Base-by-base conservation (phyloP, 768 basidiomycete species). In the Trametes elegans region DNA sequence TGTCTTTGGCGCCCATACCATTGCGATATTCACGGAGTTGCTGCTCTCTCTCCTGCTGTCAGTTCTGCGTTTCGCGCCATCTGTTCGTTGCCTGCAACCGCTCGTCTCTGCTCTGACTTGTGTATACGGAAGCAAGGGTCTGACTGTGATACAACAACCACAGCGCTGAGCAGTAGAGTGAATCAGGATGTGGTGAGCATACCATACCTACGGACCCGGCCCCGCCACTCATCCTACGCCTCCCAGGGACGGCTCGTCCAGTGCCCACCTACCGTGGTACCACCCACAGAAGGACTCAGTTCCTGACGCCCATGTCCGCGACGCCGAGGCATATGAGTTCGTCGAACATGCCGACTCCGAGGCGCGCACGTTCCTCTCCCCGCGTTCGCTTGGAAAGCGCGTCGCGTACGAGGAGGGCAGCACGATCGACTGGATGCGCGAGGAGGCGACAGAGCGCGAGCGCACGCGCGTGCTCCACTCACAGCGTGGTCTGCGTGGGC, bases 391-490 rank as follows among this genome's bases (percentile, higher is more conserved):
- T 18, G 38, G 34, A 18, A 44, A 63, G 38, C 53, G 44, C 9
- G 31, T 48, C 35, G 23, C 48, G 23, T 85, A 87, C 62, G 66
- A 73, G 52, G 84, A 87, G 42, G 83, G 84, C 28, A 76, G 74
- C 62, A 81, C 81, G 1, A 85, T 87, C 52, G 83, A 88, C 71
- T 87, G 85, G 84, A 73, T 83, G 47, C 80, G 79, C 41, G 85
- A 87, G 70, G 83, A 85, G 57, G 77, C 79, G 14, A 71, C 76
- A 2, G 85, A 87, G 68, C 80, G 85, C 44, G 78, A 81, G 59
- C 74, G 82, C 56, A 76, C 74, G 52, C 77, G 82, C 59, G 63
- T 64, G 3, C 66, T 84, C 23, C 73, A 76, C 34, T 70, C 79
- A 1, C 78, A 82, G 51, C 73, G 72, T 21, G 86, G 85, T 18